phyloP scores from a whole-genome alignment of 257 asterid genomes.

The Rauvolfia tetraphylla region DNA sequence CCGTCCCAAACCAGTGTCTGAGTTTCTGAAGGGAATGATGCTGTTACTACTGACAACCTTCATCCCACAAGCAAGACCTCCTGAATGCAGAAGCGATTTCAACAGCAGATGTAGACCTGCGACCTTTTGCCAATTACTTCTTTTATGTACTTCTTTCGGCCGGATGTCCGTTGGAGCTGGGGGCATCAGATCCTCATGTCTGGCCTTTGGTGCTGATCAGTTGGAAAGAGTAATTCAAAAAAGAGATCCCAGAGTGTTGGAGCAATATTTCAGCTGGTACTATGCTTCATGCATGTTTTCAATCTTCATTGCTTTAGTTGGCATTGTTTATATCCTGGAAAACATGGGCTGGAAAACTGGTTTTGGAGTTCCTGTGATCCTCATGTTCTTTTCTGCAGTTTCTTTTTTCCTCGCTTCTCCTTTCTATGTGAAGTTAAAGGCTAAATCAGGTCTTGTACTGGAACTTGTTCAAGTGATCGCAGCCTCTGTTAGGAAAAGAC shows the following conservation, averaged over 20 bases:
- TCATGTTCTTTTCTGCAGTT: constrained; percentile 36
- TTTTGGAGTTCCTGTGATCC: constrained; percentile 11
- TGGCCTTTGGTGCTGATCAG: constrained; percentile 69
- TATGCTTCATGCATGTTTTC: constrained; percentile 42
- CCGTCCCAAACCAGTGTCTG: too few relatives aligned
- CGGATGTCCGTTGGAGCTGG: constrained; percentile 68
- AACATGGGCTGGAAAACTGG: constrained; percentile 64
- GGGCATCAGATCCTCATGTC: constrained; percentile 45
- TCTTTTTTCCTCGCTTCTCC: constrained; percentile 38
- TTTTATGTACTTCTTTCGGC: constrained; percentile 38
- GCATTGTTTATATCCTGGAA: constrained; percentile 64
- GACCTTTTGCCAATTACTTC: constrained; percentile 30
- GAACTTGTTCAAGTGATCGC: constrained; percentile 47
- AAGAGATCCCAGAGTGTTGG: constrained; percentile 16
- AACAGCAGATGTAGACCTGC: constrained; percentile 32
- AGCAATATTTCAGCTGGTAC: constrained; percentile 60
- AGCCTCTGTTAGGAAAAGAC: constrained; percentile 52
- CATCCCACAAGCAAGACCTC: constrained; percentile 54
- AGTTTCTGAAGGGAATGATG: constrained; percentile 45
- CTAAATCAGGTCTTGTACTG: constrained; percentile 40
- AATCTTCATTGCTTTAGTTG: constrained; percentile 39
- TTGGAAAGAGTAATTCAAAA: constrained; percentile 26
- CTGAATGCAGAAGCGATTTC: constrained; percentile 35
- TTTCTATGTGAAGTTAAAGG: constrained; percentile 44
- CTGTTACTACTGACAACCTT: constrained; percentile 51